A percentile compares a stretch with the other conserved stretches of the same genome.
phyloP scores from a whole-genome alignment of 1,139 yeast genomes.

The Hemisphaericaspora subhashii region DNA sequence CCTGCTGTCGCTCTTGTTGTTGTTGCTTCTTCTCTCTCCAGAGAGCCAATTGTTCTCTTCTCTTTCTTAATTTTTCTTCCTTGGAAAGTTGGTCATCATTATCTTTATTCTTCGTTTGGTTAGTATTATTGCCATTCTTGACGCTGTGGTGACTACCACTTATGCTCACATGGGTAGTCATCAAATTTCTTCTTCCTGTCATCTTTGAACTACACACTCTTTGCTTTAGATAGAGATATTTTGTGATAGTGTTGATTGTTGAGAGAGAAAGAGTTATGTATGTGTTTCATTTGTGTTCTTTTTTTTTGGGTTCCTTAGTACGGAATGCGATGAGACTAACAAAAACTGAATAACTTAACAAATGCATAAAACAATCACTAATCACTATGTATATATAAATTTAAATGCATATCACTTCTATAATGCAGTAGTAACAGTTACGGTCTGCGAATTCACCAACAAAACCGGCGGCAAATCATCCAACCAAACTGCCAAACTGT shows the following conservation, averaged over 20 bases:
- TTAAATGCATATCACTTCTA: constrained; percentile 31
- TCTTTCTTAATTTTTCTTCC: constrained; percentile 34
- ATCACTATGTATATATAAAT: constrained; percentile 1
- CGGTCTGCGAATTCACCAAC: constrained; percentile 84
- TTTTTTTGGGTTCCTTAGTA: too few species aligned
- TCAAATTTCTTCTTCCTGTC: neutral
- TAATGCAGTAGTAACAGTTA: constrained; percentile 91
- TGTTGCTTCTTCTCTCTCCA: constrained; percentile 42
- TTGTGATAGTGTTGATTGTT: too few species aligned
- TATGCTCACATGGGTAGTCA: neutral
- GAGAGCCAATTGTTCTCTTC: constrained; percentile 42
- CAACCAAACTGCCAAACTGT: constrained; percentile 78
- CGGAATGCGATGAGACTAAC: too few species aligned
- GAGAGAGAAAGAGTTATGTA: too few species aligned
- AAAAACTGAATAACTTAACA: neutral
- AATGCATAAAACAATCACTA: too few species aligned
- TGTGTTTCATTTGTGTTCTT: too few species aligned
- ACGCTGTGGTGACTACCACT: constrained; percentile 3
- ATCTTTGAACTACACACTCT: constrained; percentile 3
- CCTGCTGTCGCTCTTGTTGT: constrained; percentile 12
- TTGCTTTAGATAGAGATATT: neutral
- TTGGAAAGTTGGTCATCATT: too few species aligned
- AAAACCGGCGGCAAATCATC: constrained; percentile 78
- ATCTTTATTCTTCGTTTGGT: constrained; percentile 10
- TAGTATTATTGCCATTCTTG: constrained; percentile 10